Conservation (phyloP, 768 basidiomycete species). For the Agaricus subrufescens region DNA sequence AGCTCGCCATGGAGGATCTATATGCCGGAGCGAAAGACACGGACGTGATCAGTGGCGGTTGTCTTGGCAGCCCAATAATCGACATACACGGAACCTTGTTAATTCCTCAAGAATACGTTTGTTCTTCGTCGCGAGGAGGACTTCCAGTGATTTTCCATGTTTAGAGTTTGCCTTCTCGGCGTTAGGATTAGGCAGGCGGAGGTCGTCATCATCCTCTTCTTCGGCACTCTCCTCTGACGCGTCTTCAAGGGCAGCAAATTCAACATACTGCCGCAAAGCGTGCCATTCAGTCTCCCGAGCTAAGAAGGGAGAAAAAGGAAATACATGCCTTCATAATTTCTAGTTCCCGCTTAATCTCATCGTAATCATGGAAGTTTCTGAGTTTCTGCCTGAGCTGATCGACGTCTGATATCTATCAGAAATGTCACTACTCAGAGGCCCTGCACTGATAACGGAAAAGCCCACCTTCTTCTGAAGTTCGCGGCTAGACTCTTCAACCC, state of each 20-base stretch:
- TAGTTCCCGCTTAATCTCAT: conserved; percentile 96
- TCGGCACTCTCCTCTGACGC: conserved; percentile 48
- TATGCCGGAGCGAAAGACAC: neutral
- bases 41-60: too few relatives aligned
- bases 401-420: conserved; percentile 53
- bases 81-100: conserved; percentile 78
- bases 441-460: neutral
- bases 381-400: conserved; percentile 66
- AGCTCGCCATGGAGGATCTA: conserved; percentile 85
- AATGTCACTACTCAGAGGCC: neutral
- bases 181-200: conserved; percentile 85
- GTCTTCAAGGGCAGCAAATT: conserved; percentile 88
- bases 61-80: neutral
- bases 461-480: conserved; percentile 54
- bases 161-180: conserved; percentile 76
- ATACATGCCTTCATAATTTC: conserved; percentile 91
- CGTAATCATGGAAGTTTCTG: conserved; percentile 79
- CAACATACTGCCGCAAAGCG: conserved; percentile 67
- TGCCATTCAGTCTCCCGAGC: neutral
- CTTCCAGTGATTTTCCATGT: conserved; percentile 81
- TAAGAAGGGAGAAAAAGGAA: neutral
- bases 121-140: conserved; percentile 90
- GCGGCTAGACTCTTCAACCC: conserved; percentile 53
- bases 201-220: conserved; percentile 42
- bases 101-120: conserved; percentile 89